Base-by-base conservation (phyloP, 805 yeast species). In the Alloascoidea africana region DNA sequence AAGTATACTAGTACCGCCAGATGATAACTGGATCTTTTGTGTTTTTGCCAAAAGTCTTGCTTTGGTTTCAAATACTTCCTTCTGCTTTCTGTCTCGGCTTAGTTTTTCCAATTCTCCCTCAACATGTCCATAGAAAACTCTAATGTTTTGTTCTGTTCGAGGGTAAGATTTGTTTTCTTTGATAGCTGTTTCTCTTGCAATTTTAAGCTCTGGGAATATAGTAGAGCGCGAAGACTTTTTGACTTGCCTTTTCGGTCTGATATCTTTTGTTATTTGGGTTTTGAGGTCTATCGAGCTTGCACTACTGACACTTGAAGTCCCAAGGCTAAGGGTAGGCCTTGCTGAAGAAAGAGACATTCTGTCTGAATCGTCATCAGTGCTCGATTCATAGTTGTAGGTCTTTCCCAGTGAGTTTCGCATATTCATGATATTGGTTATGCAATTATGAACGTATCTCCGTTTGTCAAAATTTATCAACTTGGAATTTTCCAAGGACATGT, bases 381-480 rank as follows among this genome's bases (percentile, higher is more conserved):
- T 8, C 30, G 30, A 8, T 23, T 23, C 30, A 8, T 8, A 23
- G n/a, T 23, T 23, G n/a, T 23, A 8, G 8, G 30, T 23, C n/a
- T 23, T 23, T 23, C 13, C 8, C 8, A 23, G 30, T 32, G 11
- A 14, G 11, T 14, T 15, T 8, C n/a, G 8, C 56, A 72, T 51
- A 39, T 65, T 71, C 35, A 64, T 44, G 14, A 76, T 63, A 43
- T 74, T 74, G 16, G 70, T 59, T 27, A 79, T 60, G 41, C 78
- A 62, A 48, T 77, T 74, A 55, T 69, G 73, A 3, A 72, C 70
- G 53, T 74, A 79, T 38, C 89, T 65, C 42, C 79, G 68, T 58
- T 89, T 89, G 55, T 85, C 94, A 56, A 87, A 89, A 51, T 89
- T 87, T 47, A 87, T 73, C 42, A 79, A 59, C 23, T 66, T 62